phyloP scores from a whole-genome alignment of 352 stramenopile species.

The Pythium aristosporum region DNA sequence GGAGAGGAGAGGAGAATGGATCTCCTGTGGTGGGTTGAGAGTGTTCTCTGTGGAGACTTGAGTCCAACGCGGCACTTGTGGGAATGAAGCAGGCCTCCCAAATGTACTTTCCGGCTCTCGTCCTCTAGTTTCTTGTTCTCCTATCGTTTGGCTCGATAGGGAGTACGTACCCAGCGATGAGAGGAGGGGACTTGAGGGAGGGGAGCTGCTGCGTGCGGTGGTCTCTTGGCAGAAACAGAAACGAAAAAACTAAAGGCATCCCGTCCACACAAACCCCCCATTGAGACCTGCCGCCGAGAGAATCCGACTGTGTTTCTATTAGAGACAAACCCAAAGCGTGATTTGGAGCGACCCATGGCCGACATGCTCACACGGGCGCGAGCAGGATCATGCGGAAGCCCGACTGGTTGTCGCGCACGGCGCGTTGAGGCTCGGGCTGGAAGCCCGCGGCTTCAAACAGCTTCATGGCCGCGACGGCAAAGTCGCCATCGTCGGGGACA shows the following conservation, averaged over 20 bases:
- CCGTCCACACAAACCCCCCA: no score
- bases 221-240: background rate
- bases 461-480: constrained; percentile 36
- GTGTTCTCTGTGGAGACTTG: background rate
- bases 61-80: background rate
- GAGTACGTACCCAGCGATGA: no score
- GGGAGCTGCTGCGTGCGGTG: no score
- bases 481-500: constrained; percentile 43
- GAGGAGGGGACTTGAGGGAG: no score
- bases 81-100: no score
- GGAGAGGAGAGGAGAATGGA: background rate
- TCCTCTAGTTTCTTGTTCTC: no score
- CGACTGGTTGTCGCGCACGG: constrained; percentile 26
- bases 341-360: background rate
- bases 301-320: constrained; percentile 18
- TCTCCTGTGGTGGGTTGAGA: no score
- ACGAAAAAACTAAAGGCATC: background rate
- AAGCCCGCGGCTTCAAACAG: constrained; percentile 58
- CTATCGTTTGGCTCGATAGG: no score
- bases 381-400: constrained; percentile 30
- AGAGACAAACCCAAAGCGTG: background rate
- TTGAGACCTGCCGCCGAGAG: no score
- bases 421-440: constrained; percentile 35
- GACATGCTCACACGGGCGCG: constrained; percentile 8
- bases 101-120: no score